phyloP scores from a whole-genome alignment of 805 yeast genomes.

The Nakazawaea ernobii region DNA sequence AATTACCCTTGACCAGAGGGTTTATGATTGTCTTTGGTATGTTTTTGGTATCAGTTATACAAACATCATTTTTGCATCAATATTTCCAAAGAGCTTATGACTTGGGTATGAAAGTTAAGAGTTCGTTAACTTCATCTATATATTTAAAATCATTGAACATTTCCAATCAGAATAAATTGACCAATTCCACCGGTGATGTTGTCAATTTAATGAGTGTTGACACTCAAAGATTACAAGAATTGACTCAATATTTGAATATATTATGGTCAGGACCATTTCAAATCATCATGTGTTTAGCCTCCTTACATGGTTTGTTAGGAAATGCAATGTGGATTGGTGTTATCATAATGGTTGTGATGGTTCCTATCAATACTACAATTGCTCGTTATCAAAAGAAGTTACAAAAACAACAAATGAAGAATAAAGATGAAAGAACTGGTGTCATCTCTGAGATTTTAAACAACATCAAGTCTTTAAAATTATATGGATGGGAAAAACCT shows the following conservation, averaged over 20 bases:
- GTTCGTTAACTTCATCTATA: slow-evolving; percentile 60
- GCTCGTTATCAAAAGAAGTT: slow-evolving; percentile 63
- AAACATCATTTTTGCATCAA: slow-evolving; percentile 73
- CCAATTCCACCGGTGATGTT: slow-evolving; percentile 83
- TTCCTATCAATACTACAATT: slow-evolving; percentile 71
- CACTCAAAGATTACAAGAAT: slow-evolving; percentile 80
- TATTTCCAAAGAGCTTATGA: slow-evolving; percentile 72
- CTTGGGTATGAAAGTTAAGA: slow-evolving; percentile 69
- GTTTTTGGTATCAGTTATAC: slow-evolving; percentile 73
- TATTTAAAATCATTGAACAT: slow-evolving; percentile 64
- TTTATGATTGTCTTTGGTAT: slow-evolving; percentile 68
- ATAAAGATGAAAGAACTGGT: slow-evolving; percentile 89
- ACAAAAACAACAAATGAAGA: slow-evolving; percentile 82
- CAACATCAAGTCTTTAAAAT: slow-evolving; percentile 86
- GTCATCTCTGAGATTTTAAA: slow-evolving; percentile 82
- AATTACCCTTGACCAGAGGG: slow-evolving; percentile 66
- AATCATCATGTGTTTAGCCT: slow-evolving; percentile 65
- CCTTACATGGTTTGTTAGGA: slow-evolving; percentile 71
- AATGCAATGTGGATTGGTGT: slow-evolving; percentile 97
- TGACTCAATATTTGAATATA: slow-evolving; percentile 70
- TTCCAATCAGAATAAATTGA: slow-evolving; percentile 65
- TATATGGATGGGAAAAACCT: slow-evolving; percentile 95
- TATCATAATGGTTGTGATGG: slow-evolving; percentile 64
- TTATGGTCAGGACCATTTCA: slow-evolving; percentile 95
- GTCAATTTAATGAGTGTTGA: slow-evolving; percentile 95